Percentiles rank a stretch among this genome's conserved stretches.
Conservation (phyloP, 352 stramenopile genomes). For the Phytopythium sindhum region DNA sequence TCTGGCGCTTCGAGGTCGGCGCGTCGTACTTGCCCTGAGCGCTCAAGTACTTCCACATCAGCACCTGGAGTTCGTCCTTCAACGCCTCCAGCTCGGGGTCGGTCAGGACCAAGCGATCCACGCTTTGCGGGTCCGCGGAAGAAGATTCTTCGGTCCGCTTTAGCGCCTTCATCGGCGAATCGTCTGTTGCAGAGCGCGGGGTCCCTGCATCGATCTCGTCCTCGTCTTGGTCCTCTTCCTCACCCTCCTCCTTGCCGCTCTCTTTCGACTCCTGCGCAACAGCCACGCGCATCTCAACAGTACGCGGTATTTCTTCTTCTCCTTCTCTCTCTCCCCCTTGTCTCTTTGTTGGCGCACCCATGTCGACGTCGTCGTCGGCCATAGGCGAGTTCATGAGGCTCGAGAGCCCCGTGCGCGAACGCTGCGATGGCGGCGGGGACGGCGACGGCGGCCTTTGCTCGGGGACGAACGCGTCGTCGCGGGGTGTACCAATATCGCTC, state of each 20-base stretch:
- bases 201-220: constrained; percentile 1
- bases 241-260: constrained; percentile 6
- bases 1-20: constrained; percentile 52
- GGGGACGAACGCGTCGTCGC: neutral
- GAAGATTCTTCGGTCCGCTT: constrained; percentile 1
- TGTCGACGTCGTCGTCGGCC: constrained; percentile 25
- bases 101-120: constrained; percentile 27
- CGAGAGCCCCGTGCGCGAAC: constrained; percentile 29
- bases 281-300: constrained; percentile 6
- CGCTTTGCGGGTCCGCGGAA: neutral
- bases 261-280: neutral
- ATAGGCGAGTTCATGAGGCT: constrained; percentile 67
- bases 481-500: constrained; percentile 19
- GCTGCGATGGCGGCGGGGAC: constrained; percentile 8
- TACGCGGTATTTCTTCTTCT: neutral
- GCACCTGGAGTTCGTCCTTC: constrained; percentile 35
- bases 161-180: constrained; percentile 10
- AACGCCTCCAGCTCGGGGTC: constrained; percentile 37
- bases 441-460: neutral
- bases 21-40: constrained; percentile 17
- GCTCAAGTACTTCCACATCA: constrained; percentile 29
- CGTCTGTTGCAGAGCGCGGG: constrained; percentile 5
- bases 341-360: constrained; percentile 3
- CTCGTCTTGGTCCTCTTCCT: constrained; percentile 20
- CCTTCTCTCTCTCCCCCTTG: constrained; percentile 2